Percentiles rank a stretch among this genome's conserved stretches.
These are phyloP conservation scores for Micractinium sp. DNA, from an alignment of 139 green algal species.

Conservation along the genomic window DNA sequence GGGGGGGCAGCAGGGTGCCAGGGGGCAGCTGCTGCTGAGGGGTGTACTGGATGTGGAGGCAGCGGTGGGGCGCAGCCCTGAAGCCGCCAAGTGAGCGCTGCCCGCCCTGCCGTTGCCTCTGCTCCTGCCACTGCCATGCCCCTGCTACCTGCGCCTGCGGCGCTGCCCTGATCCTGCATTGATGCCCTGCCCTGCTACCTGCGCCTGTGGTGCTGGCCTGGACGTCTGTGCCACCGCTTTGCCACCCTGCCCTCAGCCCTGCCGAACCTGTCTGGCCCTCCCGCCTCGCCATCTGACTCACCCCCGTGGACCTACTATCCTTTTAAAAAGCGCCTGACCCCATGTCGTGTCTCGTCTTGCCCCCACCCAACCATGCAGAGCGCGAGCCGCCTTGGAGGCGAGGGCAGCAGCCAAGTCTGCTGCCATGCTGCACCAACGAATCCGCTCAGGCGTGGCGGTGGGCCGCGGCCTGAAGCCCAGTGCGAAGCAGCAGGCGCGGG, in stretches of 20 bases:
- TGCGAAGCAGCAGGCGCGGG: neutral
- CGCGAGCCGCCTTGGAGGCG: slow-evolving; percentile 3
- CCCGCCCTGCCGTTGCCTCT: neutral
- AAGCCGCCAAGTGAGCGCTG: neutral
- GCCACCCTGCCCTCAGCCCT: too few relatives aligned
- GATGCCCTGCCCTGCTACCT: neutral
- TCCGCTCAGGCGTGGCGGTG: neutral
- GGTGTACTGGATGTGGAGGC: slow-evolving; percentile 34
- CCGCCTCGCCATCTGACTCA: neutral
- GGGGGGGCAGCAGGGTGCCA: neutral
- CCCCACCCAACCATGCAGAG: neutral
- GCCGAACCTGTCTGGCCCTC: too few relatives aligned
- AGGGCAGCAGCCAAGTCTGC: neutral
- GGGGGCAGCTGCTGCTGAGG: slow-evolving; percentile 20
- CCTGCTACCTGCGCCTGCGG: neutral
- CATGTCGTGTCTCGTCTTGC: too few relatives aligned
- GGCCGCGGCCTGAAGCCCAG: neutral
- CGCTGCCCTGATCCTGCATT: neutral
- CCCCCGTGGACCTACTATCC: neutral
- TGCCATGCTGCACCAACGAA: slow-evolving; percentile 11
- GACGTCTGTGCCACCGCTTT: neutral
- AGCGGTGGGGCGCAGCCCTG: slow-evolving; percentile 27
- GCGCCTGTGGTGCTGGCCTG: neutral
- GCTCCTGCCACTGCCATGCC: neutral
- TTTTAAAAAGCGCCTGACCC: neutral